Base-by-base conservation (phyloP, 108 stramenopile genomes). In the Discostella stelligeroides region DNA sequence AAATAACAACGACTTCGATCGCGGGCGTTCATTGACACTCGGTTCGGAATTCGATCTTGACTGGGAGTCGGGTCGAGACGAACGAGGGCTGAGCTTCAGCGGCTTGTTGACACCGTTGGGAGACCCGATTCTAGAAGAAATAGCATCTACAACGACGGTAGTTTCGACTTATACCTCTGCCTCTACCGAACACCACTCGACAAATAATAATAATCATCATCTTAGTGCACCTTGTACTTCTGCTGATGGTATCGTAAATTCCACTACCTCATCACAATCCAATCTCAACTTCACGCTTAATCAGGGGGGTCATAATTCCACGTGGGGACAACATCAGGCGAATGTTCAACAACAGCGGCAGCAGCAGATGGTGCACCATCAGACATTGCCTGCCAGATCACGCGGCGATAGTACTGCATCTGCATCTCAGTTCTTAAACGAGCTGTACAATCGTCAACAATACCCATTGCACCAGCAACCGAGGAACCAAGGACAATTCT, bases 41-140 rank as follows among this genome's bases (percentile, higher is more conserved):
- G 71, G 62, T 1, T 72, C 71, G 27, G 71, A 72, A 56, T 72
- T 56, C 45, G 71, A 72, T 34, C 43, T 63, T n/a, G 20, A n/a
- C 61, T 72, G 62, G 62, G 53, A 25, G 4, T 20, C 53, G 21
- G 61, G 61, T 18, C 43, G 53, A 34, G 55, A 46, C 43, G 62
- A 41, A 43, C 41, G 62, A 34, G 60, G 63, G 50, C 38, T 55
- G 71, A 72, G 61, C 55, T 41, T 56, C 13, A 57, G 62, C 25
- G 61, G 62, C 15, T 37, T 72, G 12, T 37, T 72, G 30, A 63
- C 71, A 17, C 63, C 71, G 9, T 23, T 63, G 42, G 62, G 62
- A 6, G 62, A 63, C 39, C n/a, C 39, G 20, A 28, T 17, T 10
- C 1, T 20, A 41, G 40, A 41, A 39, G 41, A 3, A 27, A 41